Base-by-base conservation (phyloP, 1,139 yeast genomes). In the Spencermartinsiella ligniputridi region DNA sequence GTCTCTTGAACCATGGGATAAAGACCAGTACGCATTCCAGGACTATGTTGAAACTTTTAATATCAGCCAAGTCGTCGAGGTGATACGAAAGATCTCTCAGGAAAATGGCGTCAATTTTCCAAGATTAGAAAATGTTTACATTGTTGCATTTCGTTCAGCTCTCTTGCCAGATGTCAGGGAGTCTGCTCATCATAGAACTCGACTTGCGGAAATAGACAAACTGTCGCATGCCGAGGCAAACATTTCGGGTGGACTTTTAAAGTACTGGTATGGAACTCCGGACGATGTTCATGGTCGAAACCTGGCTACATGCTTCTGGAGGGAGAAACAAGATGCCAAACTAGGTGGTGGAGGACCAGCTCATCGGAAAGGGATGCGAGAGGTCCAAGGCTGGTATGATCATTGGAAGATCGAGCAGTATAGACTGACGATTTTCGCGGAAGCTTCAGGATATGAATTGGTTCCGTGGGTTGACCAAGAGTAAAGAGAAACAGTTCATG, bases 251-350 rank as follows among this genome's bases (percentile, higher is more conserved):
- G 55, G 55, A 4, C 49, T 52, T 22, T 35, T 52, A 22, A 52
- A 52, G 40, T 52, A 52, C 39, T 52, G 55, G 55, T 51, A 49
- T 35, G 55, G 55, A 2, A 41, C 47, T 12, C 55, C 55, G 9
- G 47, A 52, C 22, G 46, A 42, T 20, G 35, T 22, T 9, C 32
- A 40, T 3, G 54, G 51, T 3, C 35, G 44, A 34, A 52, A 52
- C 38, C 47, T 52, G 35, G 55, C 55, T 2, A 52, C 55, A 12
- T 52, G 55, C 36, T 33, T 49, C 11, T 52, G 55, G 55, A 33
- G 45, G 24, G 39, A 39, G 18, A 41, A 42, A 22, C 40, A 22
- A 3, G 51, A 52, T 19, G 55, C 55, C 2, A 47, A 46, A 18
- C 37, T 20, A 1, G 55, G 54, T 2, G 51, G 53, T 1, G 52